These are phyloP conservation scores for Escallonia rubra DNA, from an alignment of 129 eudicot genomes.

Conservation along the genomic window DNA sequence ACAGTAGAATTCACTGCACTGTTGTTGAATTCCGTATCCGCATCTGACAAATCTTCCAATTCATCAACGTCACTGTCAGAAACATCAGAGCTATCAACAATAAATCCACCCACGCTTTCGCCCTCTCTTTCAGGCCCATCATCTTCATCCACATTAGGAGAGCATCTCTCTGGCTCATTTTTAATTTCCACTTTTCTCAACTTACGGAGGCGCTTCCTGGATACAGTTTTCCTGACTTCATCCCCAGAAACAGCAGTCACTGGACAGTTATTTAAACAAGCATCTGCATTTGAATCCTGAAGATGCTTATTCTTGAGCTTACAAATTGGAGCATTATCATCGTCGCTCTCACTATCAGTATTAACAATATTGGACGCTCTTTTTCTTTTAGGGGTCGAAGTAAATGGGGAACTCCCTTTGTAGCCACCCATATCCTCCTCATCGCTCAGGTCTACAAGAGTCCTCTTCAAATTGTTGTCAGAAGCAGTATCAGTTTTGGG, in stretches of 20 bases:
- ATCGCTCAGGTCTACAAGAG: slow-evolving; percentile 11
- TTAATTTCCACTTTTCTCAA: slow-evolving; percentile 23
- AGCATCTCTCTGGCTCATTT: slow-evolving; percentile 8
- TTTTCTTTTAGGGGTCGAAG: slow-evolving; percentile 33
- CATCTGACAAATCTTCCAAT: slow-evolving; percentile 26
- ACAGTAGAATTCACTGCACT: not conserved
- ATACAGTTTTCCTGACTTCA: slow-evolving; percentile 6
- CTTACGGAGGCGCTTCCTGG: slow-evolving; percentile 23
- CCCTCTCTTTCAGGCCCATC: slow-evolving; percentile 41
- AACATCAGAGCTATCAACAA: slow-evolving; percentile 40
- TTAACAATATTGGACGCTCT: slow-evolving; percentile 24
- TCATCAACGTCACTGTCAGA: slow-evolving; percentile 26
- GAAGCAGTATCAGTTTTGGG: not conserved
- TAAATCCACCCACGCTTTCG: slow-evolving; percentile 35
- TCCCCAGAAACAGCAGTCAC: slow-evolving; percentile 5
- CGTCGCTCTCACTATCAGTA: slow-evolving; percentile 43
- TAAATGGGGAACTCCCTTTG: slow-evolving; percentile 7
- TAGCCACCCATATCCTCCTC: slow-evolving; percentile 19
- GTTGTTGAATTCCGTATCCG: slow-evolving; percentile 7
- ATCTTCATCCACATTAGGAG: slow-evolving; percentile 9
- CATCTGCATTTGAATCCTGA: slow-evolving; percentile 1
- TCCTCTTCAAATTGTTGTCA: not conserved
- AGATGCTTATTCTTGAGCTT: slow-evolving; percentile 21
- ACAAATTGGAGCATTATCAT: slow-evolving; percentile 44
- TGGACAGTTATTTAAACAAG: not conserved